Percentiles rank a stretch among this genome's conserved stretches.
Evolutionary conservation across 176 grass and related monocot species (phyloP).

Genomic region (Tillandsia fasciculata): DNA sequence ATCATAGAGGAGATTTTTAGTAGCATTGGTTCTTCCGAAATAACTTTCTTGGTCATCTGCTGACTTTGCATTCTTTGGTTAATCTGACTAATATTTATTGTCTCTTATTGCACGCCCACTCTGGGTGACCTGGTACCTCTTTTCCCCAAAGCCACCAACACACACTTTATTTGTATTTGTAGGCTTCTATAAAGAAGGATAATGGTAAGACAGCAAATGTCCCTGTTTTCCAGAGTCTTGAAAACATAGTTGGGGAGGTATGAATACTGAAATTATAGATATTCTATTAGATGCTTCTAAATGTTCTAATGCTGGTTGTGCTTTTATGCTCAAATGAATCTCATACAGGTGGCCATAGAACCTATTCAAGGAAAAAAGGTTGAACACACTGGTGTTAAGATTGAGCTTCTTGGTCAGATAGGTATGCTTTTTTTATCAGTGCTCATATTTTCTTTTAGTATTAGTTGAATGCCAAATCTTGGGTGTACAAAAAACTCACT

Average conservation of each 20-base stretch:
- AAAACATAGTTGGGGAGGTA: slow-evolving; percentile 25
- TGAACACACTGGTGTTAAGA: slow-evolving; percentile 24
- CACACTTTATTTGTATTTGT: background rate
- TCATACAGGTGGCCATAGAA: slow-evolving; percentile 15
- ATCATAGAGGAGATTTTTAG: too few relatives aligned
- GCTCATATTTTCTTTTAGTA: background rate
- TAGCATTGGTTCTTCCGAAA: too few relatives aligned
- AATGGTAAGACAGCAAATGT: slow-evolving; percentile 18
- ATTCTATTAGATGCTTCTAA: background rate
- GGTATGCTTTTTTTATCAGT: background rate
- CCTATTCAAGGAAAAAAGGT: slow-evolving; percentile 21
- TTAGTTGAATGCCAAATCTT: background rate
- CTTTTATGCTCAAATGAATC: background rate
- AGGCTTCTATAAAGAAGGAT: slow-evolving; percentile 21
- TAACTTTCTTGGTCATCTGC: background rate
- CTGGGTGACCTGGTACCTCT: background rate
- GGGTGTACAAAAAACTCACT: background rate
- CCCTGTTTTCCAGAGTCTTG: slow-evolving; percentile 23
- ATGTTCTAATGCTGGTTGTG: background rate
- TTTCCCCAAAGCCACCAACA: background rate
- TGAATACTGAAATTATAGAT: background rate
- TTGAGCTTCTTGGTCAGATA: slow-evolving; percentile 30
- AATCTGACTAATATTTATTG: too few relatives aligned
- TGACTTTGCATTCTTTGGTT: too few relatives aligned
- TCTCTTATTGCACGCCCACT: background rate